These are phyloP conservation scores for Alternaria novae-zelandiae DNA, from an alignment of 2,329 filamentous ascomycete species.

Conservation along the genomic window DNA sequence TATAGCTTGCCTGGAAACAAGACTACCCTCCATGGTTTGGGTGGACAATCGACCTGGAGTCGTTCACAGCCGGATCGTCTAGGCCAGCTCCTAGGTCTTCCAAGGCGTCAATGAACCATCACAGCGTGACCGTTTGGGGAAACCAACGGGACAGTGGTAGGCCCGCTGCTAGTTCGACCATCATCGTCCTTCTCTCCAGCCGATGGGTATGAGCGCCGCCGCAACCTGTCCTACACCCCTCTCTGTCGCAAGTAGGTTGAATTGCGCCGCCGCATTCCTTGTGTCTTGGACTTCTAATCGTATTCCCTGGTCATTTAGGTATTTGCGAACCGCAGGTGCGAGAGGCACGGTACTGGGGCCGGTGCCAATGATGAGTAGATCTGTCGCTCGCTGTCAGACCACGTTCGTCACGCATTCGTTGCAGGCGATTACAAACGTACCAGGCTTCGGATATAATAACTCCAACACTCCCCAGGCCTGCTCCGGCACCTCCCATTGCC, in stretches of 20 bases:
- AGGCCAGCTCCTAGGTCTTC: neutral
- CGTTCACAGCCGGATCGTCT: neutral
- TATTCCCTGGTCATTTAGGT: slow-evolving; percentile 80
- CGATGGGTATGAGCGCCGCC: slow-evolving; percentile 84
- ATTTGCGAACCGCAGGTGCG: slow-evolving; percentile 73
- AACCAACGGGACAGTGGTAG: neutral
- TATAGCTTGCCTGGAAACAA: neutral
- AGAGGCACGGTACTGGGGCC: slow-evolving; percentile 78
- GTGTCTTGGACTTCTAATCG: slow-evolving; percentile 90
- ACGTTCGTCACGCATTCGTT: neutral
- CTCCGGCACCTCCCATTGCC: slow-evolving; percentile 78
- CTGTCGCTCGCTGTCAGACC: slow-evolving; percentile 53
- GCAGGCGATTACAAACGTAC: slow-evolving; percentile 57
- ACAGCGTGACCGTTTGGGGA: neutral
- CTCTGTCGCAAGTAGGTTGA: slow-evolving; percentile 94
- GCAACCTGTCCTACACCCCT: slow-evolving; percentile 84
- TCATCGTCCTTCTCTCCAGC: slow-evolving; percentile 68
- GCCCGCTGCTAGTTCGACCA: neutral
- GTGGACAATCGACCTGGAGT: neutral
- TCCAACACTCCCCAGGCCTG: slow-evolving; percentile 77
- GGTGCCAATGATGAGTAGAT: slow-evolving; percentile 87
- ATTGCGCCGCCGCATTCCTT: slow-evolving; percentile 90
- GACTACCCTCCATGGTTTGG: neutral
- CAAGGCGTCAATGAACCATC: neutral
- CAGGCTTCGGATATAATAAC: slow-evolving; percentile 85